Conservation (phyloP, 495 filamentous ascomycete genomes). For the Hypoxylon fragiforme region DNA sequence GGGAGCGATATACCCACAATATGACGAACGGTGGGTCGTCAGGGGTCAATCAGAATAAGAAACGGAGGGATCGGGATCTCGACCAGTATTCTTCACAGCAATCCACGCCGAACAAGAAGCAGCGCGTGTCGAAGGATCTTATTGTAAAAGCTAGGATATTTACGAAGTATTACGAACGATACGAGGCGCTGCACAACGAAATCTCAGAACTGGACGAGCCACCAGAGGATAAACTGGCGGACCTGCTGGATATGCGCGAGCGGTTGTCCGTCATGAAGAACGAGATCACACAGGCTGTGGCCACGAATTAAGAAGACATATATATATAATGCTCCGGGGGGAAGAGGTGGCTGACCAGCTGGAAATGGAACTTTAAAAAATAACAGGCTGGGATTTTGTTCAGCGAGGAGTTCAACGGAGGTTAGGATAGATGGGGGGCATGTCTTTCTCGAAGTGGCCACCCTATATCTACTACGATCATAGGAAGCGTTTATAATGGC, state of each 20-base stretch:
- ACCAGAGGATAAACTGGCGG: conserved; percentile 57
- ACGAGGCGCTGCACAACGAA: conserved; percentile 63
- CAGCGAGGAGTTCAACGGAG: background rate
- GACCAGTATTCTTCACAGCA: conserved; percentile 35
- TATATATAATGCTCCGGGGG: too few relatives aligned
- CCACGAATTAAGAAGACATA: conserved; percentile 33
- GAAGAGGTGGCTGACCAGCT: too few relatives aligned
- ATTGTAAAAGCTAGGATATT: conserved; percentile 63
- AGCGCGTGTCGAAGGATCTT: conserved; percentile 40
- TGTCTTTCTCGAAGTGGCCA: background rate
- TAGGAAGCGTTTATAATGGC: conserved; percentile 4
- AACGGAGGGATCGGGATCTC: conserved; percentile 42
- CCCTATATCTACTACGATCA: conserved; percentile 14
- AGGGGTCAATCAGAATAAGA: conserved; percentile 36
- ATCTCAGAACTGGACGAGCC: conserved; percentile 56
- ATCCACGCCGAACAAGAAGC: conserved; percentile 42
- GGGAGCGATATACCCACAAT: conserved; percentile 19
- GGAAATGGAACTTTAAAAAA: too few relatives aligned
- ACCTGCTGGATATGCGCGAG: conserved; percentile 63
- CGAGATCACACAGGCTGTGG: conserved; percentile 61
- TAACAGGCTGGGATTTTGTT: too few relatives aligned
- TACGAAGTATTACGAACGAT: conserved; percentile 64
- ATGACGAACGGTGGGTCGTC: conserved; percentile 23
- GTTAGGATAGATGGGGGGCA: background rate
- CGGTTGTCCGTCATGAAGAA: conserved; percentile 65